Percentiles rank a stretch among this genome's conserved stretches.
Evolutionary conservation across 2,329 filamentous ascomycete genomes (phyloP).

Genomic region (Apiospora aurea): DNA sequence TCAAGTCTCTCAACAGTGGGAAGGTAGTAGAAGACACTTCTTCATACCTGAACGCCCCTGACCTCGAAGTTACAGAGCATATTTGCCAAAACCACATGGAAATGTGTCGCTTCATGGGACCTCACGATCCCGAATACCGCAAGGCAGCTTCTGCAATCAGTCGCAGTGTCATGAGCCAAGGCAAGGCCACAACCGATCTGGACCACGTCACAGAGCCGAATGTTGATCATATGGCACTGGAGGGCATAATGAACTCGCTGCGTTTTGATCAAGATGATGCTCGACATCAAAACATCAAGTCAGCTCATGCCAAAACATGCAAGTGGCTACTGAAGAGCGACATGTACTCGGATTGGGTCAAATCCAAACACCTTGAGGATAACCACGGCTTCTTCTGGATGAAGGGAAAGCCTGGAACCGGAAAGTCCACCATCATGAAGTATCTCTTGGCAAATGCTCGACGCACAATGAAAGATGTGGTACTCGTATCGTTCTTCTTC

Average conservation of each 20-base stretch:
- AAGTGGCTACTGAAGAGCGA: not conserved
- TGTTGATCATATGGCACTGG: not conserved
- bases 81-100: slow-evolving; percentile 45
- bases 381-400: slow-evolving; percentile 43
- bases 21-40: slow-evolving; percentile 47
- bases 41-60: slow-evolving; percentile 42
- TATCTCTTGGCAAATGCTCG: slow-evolving; percentile 38
- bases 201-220: not conserved
- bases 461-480: slow-evolving; percentile 29
- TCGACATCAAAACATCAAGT: not conserved
- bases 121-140: slow-evolving; percentile 40
- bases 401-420: slow-evolving; percentile 44
- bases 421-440: slow-evolving; percentile 53
- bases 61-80: slow-evolving; percentile 42
- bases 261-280: not conserved
- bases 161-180: no score
- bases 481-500: slow-evolving; percentile 55
- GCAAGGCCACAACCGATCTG: not conserved
- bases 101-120: slow-evolving; percentile 44
- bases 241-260: not conserved
- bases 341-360: slow-evolving; percentile 47
- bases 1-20: slow-evolving; percentile 24
- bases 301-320: not conserved
- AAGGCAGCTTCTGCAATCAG: slow-evolving; percentile 39
- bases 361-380: slow-evolving; percentile 31